Evolutionary conservation across 2,329 filamentous ascomycete species (phyloP), one percentile per base, ranked within the genome.

Genomic region (Tympanopsis confertula): DNA sequence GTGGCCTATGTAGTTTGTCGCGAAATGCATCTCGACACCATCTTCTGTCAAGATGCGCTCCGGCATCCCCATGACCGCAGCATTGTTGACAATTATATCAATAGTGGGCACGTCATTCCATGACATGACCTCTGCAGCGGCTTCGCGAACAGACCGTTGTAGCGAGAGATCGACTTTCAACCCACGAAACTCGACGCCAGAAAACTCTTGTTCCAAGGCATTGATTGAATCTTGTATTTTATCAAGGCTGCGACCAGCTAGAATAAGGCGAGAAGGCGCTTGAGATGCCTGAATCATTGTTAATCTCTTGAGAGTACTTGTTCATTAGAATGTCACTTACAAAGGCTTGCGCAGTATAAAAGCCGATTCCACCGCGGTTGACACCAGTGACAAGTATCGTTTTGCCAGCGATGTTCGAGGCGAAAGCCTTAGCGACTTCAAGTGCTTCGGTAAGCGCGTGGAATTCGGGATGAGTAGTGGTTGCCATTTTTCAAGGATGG

Each of bases 41-140:
- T 68, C 63, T 0, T 44, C 42, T 0, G 56, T 57, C 5, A 48
- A 40, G 1, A 41, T 41, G 13, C 46, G 53, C 1, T 49, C 46
- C 2, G 53, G 37, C 2, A 51, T 59, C 33, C 41, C n/a, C 63
- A 66, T 66, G 36, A 66, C 51, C 3, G 54, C 62, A 0, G 63
- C 62, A 39, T 61, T 63, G 40, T 66, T 66, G 12, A 66, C 54
- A 10, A 66, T 38, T 4, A 63, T 51, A 29, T 66, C 59, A 13
- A 66, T 53, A n/a, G n/a, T n/a, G n/a, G n/a, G n/a, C 2, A 59
- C 50, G 4, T 58, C 55, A 2, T 19, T 39, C 50, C 54, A 57
- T 1, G 40, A 24, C 10, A 55, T 57, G 4, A 66, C 52, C 10
- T 53, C 49, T 1, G 43, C 47, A 2, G 62, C 63, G 0, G 64